phyloP scores from a whole-genome alignment of 2,329 filamentous ascomycete genomes.

The Aspergillus ruber region DNA sequence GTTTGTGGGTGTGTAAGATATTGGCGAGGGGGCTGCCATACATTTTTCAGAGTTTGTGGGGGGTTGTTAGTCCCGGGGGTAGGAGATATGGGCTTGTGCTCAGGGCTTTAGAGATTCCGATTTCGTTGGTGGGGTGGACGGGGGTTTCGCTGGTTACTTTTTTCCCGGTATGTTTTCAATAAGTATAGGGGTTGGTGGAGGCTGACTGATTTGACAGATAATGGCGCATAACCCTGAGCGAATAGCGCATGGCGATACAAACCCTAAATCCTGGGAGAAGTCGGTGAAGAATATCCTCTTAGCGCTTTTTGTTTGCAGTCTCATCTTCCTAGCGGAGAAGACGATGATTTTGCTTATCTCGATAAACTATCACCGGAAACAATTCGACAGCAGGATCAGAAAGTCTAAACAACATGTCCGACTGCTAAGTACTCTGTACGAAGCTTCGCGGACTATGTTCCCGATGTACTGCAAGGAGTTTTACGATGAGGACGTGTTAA shows the following conservation, averaged over 20 bases:
- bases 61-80: constrained; percentile 58
- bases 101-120: constrained; percentile 52
- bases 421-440: constrained; percentile 77
- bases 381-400: constrained; percentile 66
- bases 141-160: constrained; percentile 56
- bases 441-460: constrained; percentile 81
- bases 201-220: constrained; percentile 19
- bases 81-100: constrained; percentile 58
- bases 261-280: constrained; percentile 44
- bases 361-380: constrained; percentile 63
- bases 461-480: constrained; percentile 91
- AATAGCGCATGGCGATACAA: constrained; percentile 23
- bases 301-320: constrained; percentile 49
- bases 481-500: constrained; percentile 81
- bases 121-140: constrained; percentile 56
- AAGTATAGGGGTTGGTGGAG: background rate
- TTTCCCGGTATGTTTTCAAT: constrained; percentile 44
- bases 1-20: constrained; percentile 57
- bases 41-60: constrained; percentile 55
- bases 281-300: constrained; percentile 55
- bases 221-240: constrained; percentile 40
- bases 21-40: constrained; percentile 53
- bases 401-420: constrained; percentile 81
- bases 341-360: constrained; percentile 59
- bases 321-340: constrained; percentile 55